Conservation (phyloP, 1,284 basidiomycete genomes). For the Ustilago curta region DNA sequence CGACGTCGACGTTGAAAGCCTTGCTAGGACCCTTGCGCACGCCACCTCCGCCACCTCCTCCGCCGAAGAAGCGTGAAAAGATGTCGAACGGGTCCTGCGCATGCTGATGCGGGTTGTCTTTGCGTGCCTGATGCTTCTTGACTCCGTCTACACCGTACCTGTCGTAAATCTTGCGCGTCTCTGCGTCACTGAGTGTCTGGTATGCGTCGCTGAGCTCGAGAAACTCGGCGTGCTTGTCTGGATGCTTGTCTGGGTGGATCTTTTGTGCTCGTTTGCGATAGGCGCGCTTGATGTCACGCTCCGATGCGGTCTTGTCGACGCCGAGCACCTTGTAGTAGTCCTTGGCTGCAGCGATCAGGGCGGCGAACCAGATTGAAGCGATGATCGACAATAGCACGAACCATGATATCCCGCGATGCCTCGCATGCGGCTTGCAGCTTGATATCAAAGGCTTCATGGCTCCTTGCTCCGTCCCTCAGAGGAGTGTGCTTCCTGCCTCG, state of each 20-base stretch:
- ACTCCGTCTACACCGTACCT: conserved; percentile 64
- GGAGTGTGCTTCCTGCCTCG: no score
- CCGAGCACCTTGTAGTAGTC: conserved; percentile 68
- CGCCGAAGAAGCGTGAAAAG: conserved; percentile 68
- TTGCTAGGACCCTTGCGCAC: conserved; percentile 62
- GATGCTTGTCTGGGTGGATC: conserved; percentile 68
- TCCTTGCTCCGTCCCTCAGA: neutral
- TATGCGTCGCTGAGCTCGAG: conserved; percentile 71
- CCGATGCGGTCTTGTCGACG: conserved; percentile 57
- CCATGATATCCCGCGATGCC: conserved; percentile 15
- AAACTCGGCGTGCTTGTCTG: conserved; percentile 67
- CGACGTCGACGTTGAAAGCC: conserved; percentile 62
- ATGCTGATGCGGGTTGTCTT: conserved; percentile 50
- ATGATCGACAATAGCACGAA: conserved; percentile 22
- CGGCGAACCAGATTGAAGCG: conserved; percentile 27
- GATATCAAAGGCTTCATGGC: conserved; percentile 43
- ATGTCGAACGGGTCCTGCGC: conserved; percentile 66
- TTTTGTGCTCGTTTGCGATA: conserved; percentile 66
- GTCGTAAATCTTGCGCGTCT: conserved; percentile 66
- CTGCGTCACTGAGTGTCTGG: conserved; percentile 62
- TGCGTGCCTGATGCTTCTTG: conserved; percentile 62
- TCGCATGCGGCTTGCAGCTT: neutral
- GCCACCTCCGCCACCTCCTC: conserved; percentile 47
- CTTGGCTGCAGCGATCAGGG: conserved; percentile 49
- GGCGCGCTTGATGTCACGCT: conserved; percentile 66